These are phyloP conservation scores for Talaromyces sp. DNA, from an alignment of 2,329 filamentous ascomycete species.

Conservation along the genomic window DNA sequence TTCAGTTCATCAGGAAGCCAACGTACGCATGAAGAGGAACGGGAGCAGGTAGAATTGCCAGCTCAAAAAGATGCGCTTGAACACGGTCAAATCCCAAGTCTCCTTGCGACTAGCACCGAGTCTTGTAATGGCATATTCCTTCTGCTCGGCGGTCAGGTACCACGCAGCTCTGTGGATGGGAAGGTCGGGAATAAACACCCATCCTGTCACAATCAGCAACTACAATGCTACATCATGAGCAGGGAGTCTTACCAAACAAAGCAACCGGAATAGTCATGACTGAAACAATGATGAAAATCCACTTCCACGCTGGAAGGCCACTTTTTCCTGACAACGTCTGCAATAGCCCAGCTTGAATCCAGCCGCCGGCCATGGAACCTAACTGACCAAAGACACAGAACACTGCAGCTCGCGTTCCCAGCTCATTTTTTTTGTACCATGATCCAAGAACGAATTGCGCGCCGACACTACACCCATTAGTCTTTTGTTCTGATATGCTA, in stretches of 20 bases:
- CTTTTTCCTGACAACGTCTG: conserved; percentile 35
- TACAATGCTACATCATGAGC: conserved; percentile 35
- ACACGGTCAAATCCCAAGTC: conserved; percentile 29
- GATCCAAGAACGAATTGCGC: conserved; percentile 66
- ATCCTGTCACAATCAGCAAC: conserved; percentile 28
- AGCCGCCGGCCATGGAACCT: conserved; percentile 43
- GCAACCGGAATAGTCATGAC: conserved; percentile 41
- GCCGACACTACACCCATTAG: conserved; percentile 36
- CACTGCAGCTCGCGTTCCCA: conserved; percentile 23
- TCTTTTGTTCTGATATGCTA: neutral
- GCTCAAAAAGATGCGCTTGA: conserved; percentile 36
- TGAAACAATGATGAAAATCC: conserved; percentile 53
- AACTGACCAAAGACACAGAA: conserved; percentile 47
- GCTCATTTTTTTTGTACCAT: conserved; percentile 55
- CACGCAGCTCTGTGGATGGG: conserved; percentile 42
- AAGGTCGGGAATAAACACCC: conserved; percentile 46
- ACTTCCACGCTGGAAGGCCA: conserved; percentile 44
- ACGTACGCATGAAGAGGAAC: conserved; percentile 45
- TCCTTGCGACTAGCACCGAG: conserved; percentile 32
- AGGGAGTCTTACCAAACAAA: conserved; percentile 55
- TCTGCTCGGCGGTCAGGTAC: conserved; percentile 34
- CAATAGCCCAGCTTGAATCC: conserved; percentile 36
- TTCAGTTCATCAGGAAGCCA: too few relatives aligned
- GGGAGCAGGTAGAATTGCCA: conserved; percentile 49
- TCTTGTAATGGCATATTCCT: conserved; percentile 36